Base-by-base conservation (phyloP, 768 basidiomycete species). In the Sporobolomyces pararoseus region DNA sequence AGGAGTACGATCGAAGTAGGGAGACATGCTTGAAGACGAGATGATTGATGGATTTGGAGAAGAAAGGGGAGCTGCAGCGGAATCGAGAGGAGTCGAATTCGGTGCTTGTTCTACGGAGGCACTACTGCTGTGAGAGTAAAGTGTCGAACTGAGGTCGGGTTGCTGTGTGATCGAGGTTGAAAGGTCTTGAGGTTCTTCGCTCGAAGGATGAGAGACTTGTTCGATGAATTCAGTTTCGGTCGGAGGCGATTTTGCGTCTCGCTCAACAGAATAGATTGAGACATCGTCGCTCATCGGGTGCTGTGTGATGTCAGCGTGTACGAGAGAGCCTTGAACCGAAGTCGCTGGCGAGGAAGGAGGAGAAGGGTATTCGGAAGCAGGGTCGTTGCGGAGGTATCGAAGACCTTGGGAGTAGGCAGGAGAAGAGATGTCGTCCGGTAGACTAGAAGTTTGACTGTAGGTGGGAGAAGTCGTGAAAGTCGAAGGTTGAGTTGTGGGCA, bases 281-380 rank as follows among this genome's bases (percentile, higher is more conserved):
- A 16, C 32, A 19, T 59, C 42, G 5, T 58, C 58, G 29, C 2
- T 5, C 3, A n/a, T 12, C 9, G 21, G 29, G 31, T 21, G 2
- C 6, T 7, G 16, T 3, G 4, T 19, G 29, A n/a, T 13, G 1
- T 49, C 59, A 3, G 34, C 31, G 2, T 14, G 44, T 3, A 49
- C 7, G 5, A 19, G 14, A 1, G 59, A 10, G 7, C 10, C 35
- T 3, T 39, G 54, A 19, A 50, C 16, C 12, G 55, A 39, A 3
- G 55, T 27, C 1, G 44, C 21, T 2, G 64, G 64, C 3, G 65
- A 66, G 2, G 65, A 66, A 2, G 65, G 65, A 21, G 65, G 65
- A 3, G 65, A 66, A 1, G 65, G 65, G 10, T 66, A 66, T 35
- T 50, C n/a, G 5, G 65, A 27, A 17, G 63, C 63, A 13, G 63